These are phyloP conservation scores for Candida nemodendra DNA, from an alignment of 805 yeast genomes.

Conservation along the genomic window DNA sequence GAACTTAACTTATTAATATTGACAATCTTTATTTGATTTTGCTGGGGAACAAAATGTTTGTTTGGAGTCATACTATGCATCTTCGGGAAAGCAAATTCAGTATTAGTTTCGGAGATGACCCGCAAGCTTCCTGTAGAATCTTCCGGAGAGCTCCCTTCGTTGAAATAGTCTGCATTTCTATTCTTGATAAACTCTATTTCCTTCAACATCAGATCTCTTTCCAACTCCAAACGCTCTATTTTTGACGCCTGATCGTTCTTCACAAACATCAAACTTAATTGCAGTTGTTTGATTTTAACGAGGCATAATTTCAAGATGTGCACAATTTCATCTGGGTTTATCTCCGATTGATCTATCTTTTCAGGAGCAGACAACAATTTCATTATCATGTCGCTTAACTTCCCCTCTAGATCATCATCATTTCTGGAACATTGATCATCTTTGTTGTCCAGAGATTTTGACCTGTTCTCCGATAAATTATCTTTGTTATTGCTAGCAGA, in stretches of 20 bases:
- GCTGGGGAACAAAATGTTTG: conserved; percentile 7
- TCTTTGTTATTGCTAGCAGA: conserved; percentile 1
- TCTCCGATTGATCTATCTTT: background rate
- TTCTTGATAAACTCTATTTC: conserved; percentile 26
- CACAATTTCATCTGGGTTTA: conserved; percentile 8
- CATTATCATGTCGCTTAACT: conserved; percentile 10
- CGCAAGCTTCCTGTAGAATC: background rate
- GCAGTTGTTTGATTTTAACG: conserved; percentile 19
- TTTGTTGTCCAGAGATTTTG: background rate
- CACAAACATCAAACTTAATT: conserved; percentile 15
- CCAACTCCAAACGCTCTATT: conserved; percentile 23
- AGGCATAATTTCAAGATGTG: conserved; percentile 17
- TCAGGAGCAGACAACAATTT: conserved; percentile 7
- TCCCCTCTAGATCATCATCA: conserved; percentile 27
- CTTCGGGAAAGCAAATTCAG: conserved; percentile 8
- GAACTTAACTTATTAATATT: conserved; percentile 9
- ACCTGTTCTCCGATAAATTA: background rate
- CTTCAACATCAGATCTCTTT: conserved; percentile 23
- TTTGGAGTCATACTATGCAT: conserved; percentile 11
- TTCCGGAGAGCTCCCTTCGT: background rate
- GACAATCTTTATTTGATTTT: conserved; percentile 16
- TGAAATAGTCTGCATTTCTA: conserved; percentile 4
- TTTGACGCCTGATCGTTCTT: conserved; percentile 19
- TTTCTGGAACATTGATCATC: conserved; percentile 10
- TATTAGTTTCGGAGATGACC: background rate